Evolutionary conservation across 2,329 filamentous ascomycete species (phyloP), one percentile per base, ranked within the genome.

Genomic region (Pseudogymnoascus destructans): DNA sequence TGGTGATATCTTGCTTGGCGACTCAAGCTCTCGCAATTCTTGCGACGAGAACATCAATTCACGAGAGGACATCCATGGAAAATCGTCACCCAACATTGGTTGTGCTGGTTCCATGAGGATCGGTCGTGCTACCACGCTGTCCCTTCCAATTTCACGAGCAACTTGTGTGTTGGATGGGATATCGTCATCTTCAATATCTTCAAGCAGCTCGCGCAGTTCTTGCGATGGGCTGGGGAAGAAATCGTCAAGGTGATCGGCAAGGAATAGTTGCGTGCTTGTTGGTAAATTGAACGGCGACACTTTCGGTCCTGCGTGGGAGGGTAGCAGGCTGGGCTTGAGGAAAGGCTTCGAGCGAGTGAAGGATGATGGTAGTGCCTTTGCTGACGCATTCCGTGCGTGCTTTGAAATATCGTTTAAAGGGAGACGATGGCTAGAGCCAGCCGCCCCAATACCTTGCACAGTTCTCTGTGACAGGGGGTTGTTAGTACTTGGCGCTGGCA

Each of bases 221-320:
- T 84, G 80, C 0, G 78, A 80, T 0, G 77, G 73, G n/a, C 74
- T 77, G 0, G 78, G 78, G 46, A 81, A 77, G 61, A 81, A 74
- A 58, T 80, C 77, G 36, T 80, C 77, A 6, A 77, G 64, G 60
- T 79, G 72, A 38, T 66, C 64, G 27, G 73, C 68, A 7, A 81
- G 68, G n/a, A 81, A 79, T 7, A 74, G 70, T 60, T 81, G 79
- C 0, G 79, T 81, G 76, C 77, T 25, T 69, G 72, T 72, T 15
- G 63, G 68, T 1, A 63, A 23, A 5, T 8, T 5, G 1, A 30
- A 30, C 25, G 57, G 33, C 52, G 13, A 33, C 7, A 11, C 13
- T 13, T 9, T n/a, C 10, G 32, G 27, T 21, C 21, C 19, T 30
- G 61, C 60, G 59, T 60, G 60, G 55, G 58, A 62, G 2, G 57